Conservation (phyloP, 176 grass and related monocot genomes). For the Eremochloa ophiuroides region DNA sequence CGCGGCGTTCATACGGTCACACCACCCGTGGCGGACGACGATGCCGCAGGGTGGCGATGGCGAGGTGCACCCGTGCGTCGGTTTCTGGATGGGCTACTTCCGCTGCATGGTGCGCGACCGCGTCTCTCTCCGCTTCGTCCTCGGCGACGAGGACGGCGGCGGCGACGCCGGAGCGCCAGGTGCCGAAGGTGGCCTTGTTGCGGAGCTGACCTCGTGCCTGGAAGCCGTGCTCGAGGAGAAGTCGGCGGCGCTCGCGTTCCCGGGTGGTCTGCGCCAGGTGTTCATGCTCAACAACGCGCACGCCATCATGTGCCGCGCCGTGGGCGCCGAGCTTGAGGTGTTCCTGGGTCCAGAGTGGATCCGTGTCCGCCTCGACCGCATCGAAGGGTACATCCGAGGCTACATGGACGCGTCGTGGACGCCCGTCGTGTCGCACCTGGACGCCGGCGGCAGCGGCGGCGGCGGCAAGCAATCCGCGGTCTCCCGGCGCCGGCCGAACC, state of each 20-base stretch:
- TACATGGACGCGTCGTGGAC: constrained; percentile 8
- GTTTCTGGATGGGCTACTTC: constrained; percentile 40
- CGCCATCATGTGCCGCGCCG: constrained; percentile 9
- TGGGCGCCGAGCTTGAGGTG: constrained; percentile 16
- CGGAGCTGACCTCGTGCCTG: constrained; percentile 18
- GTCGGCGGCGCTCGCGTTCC: constrained; percentile 10
- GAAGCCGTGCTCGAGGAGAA: constrained; percentile 29
- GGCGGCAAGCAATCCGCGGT: not conserved
- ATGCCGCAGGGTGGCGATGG: constrained; percentile 37
- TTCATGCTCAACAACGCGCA: constrained; percentile 43
- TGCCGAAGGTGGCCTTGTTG: not conserved
- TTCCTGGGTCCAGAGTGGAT: constrained; percentile 16
- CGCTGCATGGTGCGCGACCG: constrained; percentile 31
- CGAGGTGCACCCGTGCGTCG: constrained; percentile 35
- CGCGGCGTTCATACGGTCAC: not conserved
- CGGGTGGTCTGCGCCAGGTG: constrained; percentile 20
- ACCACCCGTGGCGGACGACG: constrained; percentile 31
- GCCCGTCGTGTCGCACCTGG: constrained; percentile 8
- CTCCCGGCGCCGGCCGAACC: not conserved
- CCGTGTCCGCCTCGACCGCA: constrained; percentile 10
- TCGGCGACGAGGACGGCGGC: too few species aligned
- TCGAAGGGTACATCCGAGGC: constrained; percentile 7
- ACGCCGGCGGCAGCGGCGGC: not conserved
- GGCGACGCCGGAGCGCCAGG: not conserved
- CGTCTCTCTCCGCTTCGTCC: not conserved